A percentile compares a stretch with the other conserved stretches of the same genome.
Conservation (phyloP, 345 rosid species). For the Bretschneidera sinensis region DNA sequence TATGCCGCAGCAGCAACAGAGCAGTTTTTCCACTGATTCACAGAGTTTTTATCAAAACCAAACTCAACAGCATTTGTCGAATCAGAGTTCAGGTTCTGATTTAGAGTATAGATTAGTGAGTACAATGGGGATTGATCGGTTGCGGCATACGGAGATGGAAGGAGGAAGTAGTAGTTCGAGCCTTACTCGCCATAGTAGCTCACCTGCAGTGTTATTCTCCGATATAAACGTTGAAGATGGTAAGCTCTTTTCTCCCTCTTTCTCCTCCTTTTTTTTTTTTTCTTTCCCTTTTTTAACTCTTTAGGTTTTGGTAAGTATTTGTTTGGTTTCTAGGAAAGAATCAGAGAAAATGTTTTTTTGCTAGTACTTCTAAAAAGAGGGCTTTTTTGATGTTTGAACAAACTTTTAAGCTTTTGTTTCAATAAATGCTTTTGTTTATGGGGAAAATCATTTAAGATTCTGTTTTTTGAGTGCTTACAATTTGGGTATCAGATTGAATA, state of each 20-base stretch:
- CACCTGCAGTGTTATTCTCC: constrained; percentile 86
- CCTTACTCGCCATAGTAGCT: constrained; percentile 82
- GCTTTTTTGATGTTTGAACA: too few species aligned
- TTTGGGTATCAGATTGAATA: too few species aligned
- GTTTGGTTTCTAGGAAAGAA: neutral
- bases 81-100: constrained; percentile 26
- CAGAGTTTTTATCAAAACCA: constrained; percentile 38
- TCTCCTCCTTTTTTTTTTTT: neutral
- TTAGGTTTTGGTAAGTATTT: neutral
- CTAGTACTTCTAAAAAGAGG: too few species aligned
- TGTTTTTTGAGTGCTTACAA: too few species aligned
- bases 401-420: too few species aligned
- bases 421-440: too few species aligned
- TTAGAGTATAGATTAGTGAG: constrained; percentile 23
- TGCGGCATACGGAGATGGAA: constrained; percentile 33
- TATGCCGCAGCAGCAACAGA: constrained; percentile 30
- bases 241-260: constrained; percentile 21
- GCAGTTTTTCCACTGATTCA: constrained; percentile 21
- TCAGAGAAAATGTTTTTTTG: neutral
- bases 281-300: neutral
- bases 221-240: constrained; percentile 66
- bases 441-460: too few species aligned
- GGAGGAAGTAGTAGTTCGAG: constrained; percentile 31
- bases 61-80: constrained; percentile 28
- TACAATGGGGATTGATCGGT: constrained; percentile 25